These are phyloP conservation scores for Plasmodium ovale DNA, from an alignment of 169 alveolate genomes.

Conservation along the genomic window DNA sequence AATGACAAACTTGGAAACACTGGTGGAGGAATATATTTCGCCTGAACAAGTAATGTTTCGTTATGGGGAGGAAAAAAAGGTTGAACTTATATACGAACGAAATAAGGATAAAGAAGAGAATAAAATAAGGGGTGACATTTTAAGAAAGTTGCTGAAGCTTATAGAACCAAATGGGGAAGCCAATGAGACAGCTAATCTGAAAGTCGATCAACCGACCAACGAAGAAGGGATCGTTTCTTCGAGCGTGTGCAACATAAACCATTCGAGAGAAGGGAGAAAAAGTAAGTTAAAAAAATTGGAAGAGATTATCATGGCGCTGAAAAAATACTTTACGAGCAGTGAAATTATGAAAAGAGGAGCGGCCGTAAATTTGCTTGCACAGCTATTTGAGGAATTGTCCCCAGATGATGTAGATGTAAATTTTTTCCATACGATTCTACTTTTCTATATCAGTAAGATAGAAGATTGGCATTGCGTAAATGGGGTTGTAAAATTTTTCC, in stretches of 20 bases:
- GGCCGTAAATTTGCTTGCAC: constrained; percentile 32
- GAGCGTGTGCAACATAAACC: background rate
- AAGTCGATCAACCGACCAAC: background rate
- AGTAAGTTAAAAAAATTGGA: background rate
- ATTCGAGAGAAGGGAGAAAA: background rate
- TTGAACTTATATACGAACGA: constrained; percentile 48
- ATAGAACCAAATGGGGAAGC: background rate
- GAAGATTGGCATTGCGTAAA: constrained; percentile 72
- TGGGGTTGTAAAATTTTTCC: constrained; percentile 35
- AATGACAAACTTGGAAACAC: constrained; percentile 8
- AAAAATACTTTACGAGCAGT: constrained; percentile 15
- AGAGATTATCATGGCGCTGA: constrained; percentile 10
- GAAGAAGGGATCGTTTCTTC: background rate
- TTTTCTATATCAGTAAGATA: constrained; percentile 44
- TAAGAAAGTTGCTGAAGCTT: constrained; percentile 1
- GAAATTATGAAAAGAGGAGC: constrained; percentile 70
- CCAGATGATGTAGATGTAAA: constrained; percentile 10
- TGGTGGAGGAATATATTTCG: constrained; percentile 40
- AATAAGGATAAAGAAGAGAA: constrained; percentile 60
- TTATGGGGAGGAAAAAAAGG: constrained; percentile 41
- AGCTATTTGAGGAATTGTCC: constrained; percentile 18
- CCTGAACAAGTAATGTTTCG: constrained; percentile 64
- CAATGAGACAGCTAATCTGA: background rate
- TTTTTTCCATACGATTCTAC: background rate
- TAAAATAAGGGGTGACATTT: constrained; percentile 35